Evolutionary conservation across 257 asterid genomes (phyloP), one percentile per base, ranked within the genome.

Genomic region (Paraleonurus japonicus): DNA sequence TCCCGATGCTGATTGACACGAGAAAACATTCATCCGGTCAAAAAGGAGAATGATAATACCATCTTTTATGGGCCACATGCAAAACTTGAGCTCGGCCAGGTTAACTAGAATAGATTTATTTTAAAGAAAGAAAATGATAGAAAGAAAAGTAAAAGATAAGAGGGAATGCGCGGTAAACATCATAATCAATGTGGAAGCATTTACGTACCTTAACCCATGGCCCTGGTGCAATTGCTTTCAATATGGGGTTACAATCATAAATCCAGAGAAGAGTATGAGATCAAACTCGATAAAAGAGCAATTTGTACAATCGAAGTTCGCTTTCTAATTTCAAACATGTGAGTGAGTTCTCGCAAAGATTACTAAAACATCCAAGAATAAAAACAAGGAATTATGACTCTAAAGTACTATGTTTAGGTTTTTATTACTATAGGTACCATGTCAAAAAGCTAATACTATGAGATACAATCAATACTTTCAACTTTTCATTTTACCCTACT

Each of bases 191-290:
- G 6, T 55, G 1, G 41, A 26, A 73, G 33, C 20, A 75, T 30
- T 43, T 39, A 28, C 17, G 24, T 55, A 70, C 76, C 80, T 70
- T 17, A 68, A 41, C n/a, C 61, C 67, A 54, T 7, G 33, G 39
- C 41, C 39, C 27, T 1, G 45, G 8, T 55, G 50, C 50, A 13
- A 43, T 13, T 43, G 50, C 50, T 43, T 43, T 43, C 17, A 12
- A 13, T 43, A 43, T 43, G 17, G 19, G 51, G 51, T 43, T 43
- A 13, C 17, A 43, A 43, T 7, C 2, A 19, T 4, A 43, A 43
- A 11, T 41, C 45, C 27, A 23, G 24, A 45, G 53, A n/a, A n/a
- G n/a, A 45, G 20, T 45, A 41, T 41, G 53, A 45, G 53, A 45
- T 47, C 54, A 1, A 16, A 47, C 54, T 23, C 50, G 24, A 71